phyloP scores from a whole-genome alignment of 768 basidiomycete species.

The Cystofilobasidium macerans region DNA sequence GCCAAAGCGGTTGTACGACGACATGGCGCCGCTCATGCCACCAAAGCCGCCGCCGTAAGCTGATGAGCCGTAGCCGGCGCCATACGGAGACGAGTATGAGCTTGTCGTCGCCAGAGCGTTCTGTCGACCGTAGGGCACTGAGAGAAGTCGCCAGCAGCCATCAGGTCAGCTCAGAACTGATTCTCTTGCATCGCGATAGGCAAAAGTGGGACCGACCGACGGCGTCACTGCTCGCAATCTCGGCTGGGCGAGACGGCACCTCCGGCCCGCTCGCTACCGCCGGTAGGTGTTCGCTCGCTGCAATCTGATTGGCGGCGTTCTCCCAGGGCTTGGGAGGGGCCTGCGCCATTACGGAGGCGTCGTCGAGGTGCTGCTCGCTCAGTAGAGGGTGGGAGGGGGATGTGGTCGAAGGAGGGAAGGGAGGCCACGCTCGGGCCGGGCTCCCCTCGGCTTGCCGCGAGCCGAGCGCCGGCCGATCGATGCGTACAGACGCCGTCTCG shows the following conservation, averaged over 20 bases:
- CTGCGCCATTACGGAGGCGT: too few relatives aligned
- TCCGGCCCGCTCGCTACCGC: not conserved
- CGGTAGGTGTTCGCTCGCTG: not conserved
- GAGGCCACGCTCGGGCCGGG: too few relatives aligned
- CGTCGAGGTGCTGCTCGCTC: too few relatives aligned
- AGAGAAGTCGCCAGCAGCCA: not conserved
- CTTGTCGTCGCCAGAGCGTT: not conserved
- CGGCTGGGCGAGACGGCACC: slow-evolving; percentile 11
- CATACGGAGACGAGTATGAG: slow-evolving; percentile 3
- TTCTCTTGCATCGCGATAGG: not conserved
- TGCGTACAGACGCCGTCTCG: too few relatives aligned
- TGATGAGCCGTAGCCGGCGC: too few relatives aligned
- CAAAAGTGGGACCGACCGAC: not conserved
- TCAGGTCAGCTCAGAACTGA: not conserved
- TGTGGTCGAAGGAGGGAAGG: too few relatives aligned
- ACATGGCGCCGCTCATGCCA: slow-evolving; percentile 30
- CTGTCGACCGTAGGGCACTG: slow-evolving; percentile 13
- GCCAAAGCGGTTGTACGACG: slow-evolving; percentile 12
- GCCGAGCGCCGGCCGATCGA: too few relatives aligned
- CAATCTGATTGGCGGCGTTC: not conserved
- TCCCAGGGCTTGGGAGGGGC: slow-evolving; percentile 25
- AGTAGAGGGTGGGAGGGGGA: too few relatives aligned
- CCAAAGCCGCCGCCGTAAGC: too few relatives aligned
- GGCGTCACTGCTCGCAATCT: slow-evolving; percentile 8
- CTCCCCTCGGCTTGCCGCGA: too few relatives aligned